Conservation (phyloP, 352 stramenopile genomes). For the Phytophthora vignae region DNA sequence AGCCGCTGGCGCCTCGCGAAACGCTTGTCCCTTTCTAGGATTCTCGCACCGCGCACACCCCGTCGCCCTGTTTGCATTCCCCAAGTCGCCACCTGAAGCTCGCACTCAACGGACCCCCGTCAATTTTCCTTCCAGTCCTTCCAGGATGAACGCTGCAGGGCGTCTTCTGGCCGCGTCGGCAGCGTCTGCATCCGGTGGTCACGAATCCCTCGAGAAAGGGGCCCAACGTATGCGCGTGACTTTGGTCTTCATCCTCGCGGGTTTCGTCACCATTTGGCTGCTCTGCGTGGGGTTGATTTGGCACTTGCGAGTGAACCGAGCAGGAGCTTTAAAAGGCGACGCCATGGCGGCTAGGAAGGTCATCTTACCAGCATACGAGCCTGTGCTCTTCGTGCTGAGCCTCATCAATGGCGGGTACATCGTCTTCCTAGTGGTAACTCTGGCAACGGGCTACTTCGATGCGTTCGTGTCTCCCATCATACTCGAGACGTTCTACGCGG, state of each 20-base stretch:
- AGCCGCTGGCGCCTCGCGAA: neutral
- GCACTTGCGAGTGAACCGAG: constrained; percentile 46
- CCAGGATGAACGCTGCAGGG: constrained; percentile 2
- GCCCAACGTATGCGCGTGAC: constrained; percentile 28
- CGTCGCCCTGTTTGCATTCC: constrained; percentile 22
- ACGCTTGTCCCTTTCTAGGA: constrained; percentile 23
- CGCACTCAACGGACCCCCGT: constrained; percentile 1
- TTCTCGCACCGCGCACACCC: neutral
- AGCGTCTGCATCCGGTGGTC: neutral
- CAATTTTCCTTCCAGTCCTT: neutral
- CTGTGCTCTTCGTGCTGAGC: constrained; percentile 44
- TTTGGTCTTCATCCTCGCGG: constrained; percentile 38
- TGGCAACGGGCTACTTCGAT: constrained; percentile 33
- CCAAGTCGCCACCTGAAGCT: constrained; percentile 21
- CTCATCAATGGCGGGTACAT: constrained; percentile 40
- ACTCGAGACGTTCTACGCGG: constrained; percentile 40
- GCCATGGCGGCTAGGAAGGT: constrained; percentile 41
- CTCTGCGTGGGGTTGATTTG: constrained; percentile 43
- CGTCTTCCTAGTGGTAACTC: constrained; percentile 29
- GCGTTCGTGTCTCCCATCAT: constrained; percentile 25
- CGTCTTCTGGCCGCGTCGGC: constrained; percentile 27
- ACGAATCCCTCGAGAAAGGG: constrained; percentile 5
- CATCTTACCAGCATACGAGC: constrained; percentile 55
- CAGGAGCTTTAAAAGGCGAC: constrained; percentile 38
- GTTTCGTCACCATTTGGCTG: constrained; percentile 48